Base-by-base conservation (phyloP, 768 basidiomycete genomes). In the Mycena galopus region DNA sequence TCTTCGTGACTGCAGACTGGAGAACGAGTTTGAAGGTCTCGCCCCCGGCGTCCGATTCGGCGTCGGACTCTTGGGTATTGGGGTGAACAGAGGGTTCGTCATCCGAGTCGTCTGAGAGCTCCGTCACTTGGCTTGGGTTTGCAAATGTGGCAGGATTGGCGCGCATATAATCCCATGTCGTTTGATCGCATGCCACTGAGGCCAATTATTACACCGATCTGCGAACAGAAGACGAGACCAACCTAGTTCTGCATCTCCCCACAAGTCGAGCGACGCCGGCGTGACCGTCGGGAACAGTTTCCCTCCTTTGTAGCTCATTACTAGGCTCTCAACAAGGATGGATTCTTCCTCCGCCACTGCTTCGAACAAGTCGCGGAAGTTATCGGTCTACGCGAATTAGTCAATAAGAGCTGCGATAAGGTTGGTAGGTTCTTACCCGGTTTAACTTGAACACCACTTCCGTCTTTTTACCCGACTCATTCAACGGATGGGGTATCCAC, bases 271-370 rank as follows among this genome's bases (percentile, higher is more conserved):
- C 21, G 88, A 87, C 39, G 88, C 83, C 0, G 94, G 93, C 0
- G 91, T 92, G 4, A 90, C 89, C 17, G 92, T 93, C 14, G 92
- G 84, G 77, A 90, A 94, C 50, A 96, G 83, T 2, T 89, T 91
- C 64, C 86, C 89, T 44, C 89, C 86, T 32, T 90, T 85, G 69
- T 91, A 88, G 10, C 82, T 91, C 72, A 96, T 82, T 33, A 94
- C 83, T 1, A 96, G 81, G 66, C 86, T 86, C 21, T 87, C 83
- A 3, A 78, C 75, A 23, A 86, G 83, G 16, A 94, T 84, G 23
- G 79, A 79, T 1, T 88, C 90, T 39, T 90, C 84, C 63, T 94
- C 91, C 9, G 94, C 92, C 3, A 88, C 82, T 47, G 87, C 89
- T 47, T 93, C 91, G 60, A 93, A 94, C 1, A 94, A 78, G 2